Base-by-base conservation (phyloP, 2,329 filamentous ascomycete species). In the Nannizziopsis arthrosporioides region DNA sequence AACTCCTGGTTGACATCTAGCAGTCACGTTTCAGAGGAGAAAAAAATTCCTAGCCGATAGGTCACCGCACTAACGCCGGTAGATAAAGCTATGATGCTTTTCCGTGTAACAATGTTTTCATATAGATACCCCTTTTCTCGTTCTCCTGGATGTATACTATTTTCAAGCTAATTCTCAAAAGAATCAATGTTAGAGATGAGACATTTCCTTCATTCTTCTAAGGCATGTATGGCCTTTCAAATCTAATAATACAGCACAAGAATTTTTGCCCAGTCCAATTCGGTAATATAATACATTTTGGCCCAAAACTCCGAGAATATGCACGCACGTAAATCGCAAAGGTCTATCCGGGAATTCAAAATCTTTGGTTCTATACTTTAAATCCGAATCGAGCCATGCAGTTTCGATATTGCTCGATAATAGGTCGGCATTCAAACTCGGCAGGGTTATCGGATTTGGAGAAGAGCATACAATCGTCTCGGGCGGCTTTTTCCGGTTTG, bases 381-480 rank as follows among this genome's bases (percentile, higher is more conserved):
- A 94, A 98, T 12, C 92, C 92, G 61, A 84, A 96, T 9, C 87
- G 84, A 50, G 81, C 80, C 92, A 98, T 96, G 68, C 92, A 98
- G 57, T 70, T 80, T 70, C 81, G 82, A 73, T 98, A 98, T 63
- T 85, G 81, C 22, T 86, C 79, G 54, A 98, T 84, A 53, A 86
- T 76, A 44, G 81, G 77, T 67, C 81, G 77, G 75, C 92, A 98
- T 60, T 93, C 88, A 61, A 79, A 76, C 59, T 85, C 78, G 9
- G 61, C 56, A 35, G 92, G 86, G 63, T 95, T 84, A 61, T 82
- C 76, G 52, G 85, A 76, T 54, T 79, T 88, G 48, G 87, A 94
- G 73, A 96, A 95, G 49, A 98, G 84, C 90, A 98, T 96, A 75
- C 92, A 98, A 70, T 98, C 89, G 71, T 98, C 92, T 54, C 92